Evolutionary conservation across 305 asterid species (phyloP).

Genomic region (Fraxinus ornus): DNA sequence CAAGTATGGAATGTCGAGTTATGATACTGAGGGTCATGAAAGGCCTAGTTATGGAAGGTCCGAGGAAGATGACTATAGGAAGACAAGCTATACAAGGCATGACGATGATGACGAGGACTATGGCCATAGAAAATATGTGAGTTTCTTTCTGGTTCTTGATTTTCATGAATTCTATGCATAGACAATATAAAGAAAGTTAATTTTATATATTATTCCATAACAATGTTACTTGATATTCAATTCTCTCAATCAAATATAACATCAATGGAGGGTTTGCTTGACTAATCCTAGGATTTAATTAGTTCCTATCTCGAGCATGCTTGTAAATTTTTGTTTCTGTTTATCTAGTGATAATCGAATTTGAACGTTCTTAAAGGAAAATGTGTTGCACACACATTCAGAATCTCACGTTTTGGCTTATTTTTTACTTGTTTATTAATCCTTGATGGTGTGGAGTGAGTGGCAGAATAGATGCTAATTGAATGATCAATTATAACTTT

Average conservation of each 20-base stretch:
- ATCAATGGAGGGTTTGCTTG: not conserved
- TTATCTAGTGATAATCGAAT: not conserved
- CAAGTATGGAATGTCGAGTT: constrained; percentile 27
- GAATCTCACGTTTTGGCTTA: not conserved
- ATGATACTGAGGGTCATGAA: constrained; percentile 36
- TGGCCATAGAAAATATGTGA: constrained; percentile 52
- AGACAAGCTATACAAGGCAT: constrained; percentile 34
- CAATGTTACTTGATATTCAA: not conserved
- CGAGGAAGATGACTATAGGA: constrained; percentile 33
- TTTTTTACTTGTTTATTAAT: too few species aligned
- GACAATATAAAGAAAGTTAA: not conserved
- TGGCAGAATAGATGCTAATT: not conserved
- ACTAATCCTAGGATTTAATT: not conserved
- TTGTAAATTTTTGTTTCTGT: not conserved
- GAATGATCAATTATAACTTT: too few species aligned
- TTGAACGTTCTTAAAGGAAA: not conserved
- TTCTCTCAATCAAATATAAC: not conserved
- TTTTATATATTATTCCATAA: not conserved
- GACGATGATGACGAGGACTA: constrained; percentile 30
- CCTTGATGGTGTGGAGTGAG: not conserved
- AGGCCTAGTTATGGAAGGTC: constrained; percentile 51
- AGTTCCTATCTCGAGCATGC: not conserved
- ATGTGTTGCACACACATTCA: not conserved
- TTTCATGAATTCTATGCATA: not conserved
- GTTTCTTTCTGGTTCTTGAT: not conserved